Evolutionary conservation across 768 basidiomycete species (phyloP).

Genomic region (Hygrophoropsis aurantiaca): DNA sequence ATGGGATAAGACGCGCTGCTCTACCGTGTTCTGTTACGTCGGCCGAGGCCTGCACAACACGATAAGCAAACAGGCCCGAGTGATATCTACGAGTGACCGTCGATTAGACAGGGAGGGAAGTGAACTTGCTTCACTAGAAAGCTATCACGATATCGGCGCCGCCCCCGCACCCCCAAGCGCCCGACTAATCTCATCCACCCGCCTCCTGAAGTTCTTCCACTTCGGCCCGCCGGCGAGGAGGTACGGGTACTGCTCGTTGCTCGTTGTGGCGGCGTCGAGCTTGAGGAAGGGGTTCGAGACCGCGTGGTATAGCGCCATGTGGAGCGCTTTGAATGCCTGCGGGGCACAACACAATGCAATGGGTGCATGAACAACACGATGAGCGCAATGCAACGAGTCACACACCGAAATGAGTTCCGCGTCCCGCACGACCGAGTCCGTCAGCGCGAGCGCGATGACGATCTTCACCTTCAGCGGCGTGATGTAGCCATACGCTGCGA

Average conservation of each 20-base stretch:
- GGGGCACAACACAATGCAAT: neutral
- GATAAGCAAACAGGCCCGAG: slow-evolving; percentile 23
- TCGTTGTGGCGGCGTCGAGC: slow-evolving; percentile 48
- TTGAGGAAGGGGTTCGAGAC: slow-evolving; percentile 86
- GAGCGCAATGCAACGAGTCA: slow-evolving; percentile 4
- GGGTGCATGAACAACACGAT: neutral
- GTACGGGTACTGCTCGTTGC: slow-evolving; percentile 52
- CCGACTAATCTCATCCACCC: slow-evolving; percentile 74
- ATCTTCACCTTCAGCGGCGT: slow-evolving; percentile 89
- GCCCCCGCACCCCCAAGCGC: slow-evolving; percentile 47
- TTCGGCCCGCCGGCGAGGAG: slow-evolving; percentile 60
- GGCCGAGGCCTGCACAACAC: slow-evolving; percentile 27
- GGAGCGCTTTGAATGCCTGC: slow-evolving; percentile 86
- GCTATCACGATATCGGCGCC: too few relatives aligned
- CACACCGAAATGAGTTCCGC: slow-evolving; percentile 74
- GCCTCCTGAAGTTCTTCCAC: slow-evolving; percentile 68
- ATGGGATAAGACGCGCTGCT: too few relatives aligned
- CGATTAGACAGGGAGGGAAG: too few relatives aligned
- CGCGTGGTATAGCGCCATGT: slow-evolving; percentile 83
- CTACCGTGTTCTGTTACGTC: slow-evolving; percentile 17
- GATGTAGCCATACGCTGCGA: slow-evolving; percentile 89
- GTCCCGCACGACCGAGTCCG: slow-evolving; percentile 81
- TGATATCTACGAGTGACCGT: too few relatives aligned
- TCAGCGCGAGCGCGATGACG: slow-evolving; percentile 73
- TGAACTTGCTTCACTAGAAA: too few relatives aligned